Conservation (phyloP, 2,329 filamentous ascomycete species). For the Ampelomyces quisqualis region DNA sequence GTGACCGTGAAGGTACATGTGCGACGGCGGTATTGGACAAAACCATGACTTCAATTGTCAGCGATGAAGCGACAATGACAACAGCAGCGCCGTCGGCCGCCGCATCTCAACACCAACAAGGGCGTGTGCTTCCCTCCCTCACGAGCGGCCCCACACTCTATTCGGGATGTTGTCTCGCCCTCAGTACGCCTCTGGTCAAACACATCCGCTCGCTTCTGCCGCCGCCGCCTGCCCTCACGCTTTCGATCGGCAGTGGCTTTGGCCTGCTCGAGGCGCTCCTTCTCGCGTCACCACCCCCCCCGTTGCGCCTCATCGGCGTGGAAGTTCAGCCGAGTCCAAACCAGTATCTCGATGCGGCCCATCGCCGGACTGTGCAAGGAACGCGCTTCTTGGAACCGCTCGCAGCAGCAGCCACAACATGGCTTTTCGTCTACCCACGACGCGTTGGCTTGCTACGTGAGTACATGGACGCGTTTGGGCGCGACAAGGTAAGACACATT, state of each 20-base stretch:
- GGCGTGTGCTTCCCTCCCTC: slow-evolving; percentile 17
- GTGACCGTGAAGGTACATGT: too few species aligned
- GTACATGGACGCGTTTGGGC: slow-evolving; percentile 46
- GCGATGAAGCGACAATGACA: slow-evolving; percentile 1
- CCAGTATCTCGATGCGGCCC: slow-evolving; percentile 46
- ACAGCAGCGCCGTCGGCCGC: too few species aligned
- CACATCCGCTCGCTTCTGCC: slow-evolving; percentile 30
- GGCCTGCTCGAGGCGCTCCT: slow-evolving; percentile 54
- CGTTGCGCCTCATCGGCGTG: slow-evolving; percentile 47
- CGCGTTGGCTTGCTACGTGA: slow-evolving; percentile 48
- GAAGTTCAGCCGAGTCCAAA: slow-evolving; percentile 52
- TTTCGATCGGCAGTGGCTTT: slow-evolving; percentile 54
- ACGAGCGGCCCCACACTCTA: slow-evolving; percentile 23
- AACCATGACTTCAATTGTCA: too few species aligned
- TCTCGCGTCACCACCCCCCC: slow-evolving; percentile 11
- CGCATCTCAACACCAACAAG: neutral
- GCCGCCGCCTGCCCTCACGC: slow-evolving; percentile 17
- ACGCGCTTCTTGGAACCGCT: slow-evolving; percentile 48
- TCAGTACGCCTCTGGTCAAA: slow-evolving; percentile 35
- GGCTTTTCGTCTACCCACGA: slow-evolving; percentile 58
- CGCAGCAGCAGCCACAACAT: slow-evolving; percentile 46
- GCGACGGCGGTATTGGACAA: too few species aligned
- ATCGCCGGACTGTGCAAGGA: slow-evolving; percentile 48
- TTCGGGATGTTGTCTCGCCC: slow-evolving; percentile 41
- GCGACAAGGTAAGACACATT: slow-evolving; percentile 35